These are phyloP conservation scores for Pseudogymnoascus sp. DNA, from an alignment of 2,329 filamentous ascomycete species.

Conservation along the genomic window DNA sequence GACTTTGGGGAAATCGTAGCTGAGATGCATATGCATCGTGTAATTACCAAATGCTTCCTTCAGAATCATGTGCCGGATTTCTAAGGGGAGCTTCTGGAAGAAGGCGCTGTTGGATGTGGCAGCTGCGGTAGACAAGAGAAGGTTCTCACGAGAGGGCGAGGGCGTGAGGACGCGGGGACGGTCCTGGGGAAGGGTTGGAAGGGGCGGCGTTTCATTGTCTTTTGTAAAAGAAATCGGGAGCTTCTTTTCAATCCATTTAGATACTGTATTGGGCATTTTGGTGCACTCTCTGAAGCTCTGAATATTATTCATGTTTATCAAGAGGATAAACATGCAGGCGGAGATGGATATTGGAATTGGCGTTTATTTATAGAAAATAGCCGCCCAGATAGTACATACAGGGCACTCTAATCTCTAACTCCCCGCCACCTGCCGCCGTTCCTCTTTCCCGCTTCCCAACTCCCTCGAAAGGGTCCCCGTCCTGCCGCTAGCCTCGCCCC, in stretches of 20 bases:
- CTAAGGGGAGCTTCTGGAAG: background rate
- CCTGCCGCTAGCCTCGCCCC: too few relatives aligned
- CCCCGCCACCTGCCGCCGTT: too few relatives aligned
- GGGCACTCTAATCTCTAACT: too few relatives aligned
- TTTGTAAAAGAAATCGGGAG: background rate
- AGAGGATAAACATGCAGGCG: background rate
- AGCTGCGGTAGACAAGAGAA: background rate
- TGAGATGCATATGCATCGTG: background rate
- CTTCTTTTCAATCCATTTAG: background rate
- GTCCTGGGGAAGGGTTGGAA: background rate
- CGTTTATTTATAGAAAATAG: background rate
- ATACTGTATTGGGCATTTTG: background rate
- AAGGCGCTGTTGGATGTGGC: background rate
- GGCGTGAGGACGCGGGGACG: background rate
- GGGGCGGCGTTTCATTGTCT: background rate
- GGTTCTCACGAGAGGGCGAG: background rate
- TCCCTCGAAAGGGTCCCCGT: too few relatives aligned
- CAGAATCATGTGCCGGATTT: background rate
- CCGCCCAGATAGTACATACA: too few relatives aligned
- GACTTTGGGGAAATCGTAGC: background rate
- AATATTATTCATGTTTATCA: background rate
- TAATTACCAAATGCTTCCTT: background rate
- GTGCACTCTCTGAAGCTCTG: background rate
- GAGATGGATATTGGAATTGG: background rate
- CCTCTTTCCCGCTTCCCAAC: too few relatives aligned